Evolutionary conservation across 1,284 basidiomycete genomes (phyloP).

Genomic region (Leccinum pachyderme): DNA sequence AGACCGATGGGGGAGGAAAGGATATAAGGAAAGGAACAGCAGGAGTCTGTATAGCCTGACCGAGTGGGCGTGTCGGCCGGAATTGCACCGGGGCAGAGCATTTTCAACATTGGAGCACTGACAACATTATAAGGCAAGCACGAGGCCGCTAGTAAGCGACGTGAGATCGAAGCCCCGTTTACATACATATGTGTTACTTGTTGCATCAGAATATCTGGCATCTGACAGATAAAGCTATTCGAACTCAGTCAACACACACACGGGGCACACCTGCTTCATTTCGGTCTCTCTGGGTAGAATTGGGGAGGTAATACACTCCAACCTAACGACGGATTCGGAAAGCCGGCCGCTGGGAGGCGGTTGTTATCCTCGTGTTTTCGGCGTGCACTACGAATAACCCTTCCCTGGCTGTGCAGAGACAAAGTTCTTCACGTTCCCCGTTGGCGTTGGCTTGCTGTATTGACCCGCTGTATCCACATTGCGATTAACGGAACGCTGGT

Average conservation of each 20-base stretch:
- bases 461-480: background rate
- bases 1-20: conserved; percentile 7
- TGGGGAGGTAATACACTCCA: conserved; percentile 10
- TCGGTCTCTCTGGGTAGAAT: conserved; percentile 26
- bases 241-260: conserved; percentile 18
- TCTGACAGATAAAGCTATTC: conserved; percentile 16
- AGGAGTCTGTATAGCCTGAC: conserved; percentile 27
- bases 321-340: conserved; percentile 10
- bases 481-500: background rate
- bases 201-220: conserved; percentile 17
- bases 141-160: conserved; percentile 34
- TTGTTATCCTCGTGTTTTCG: conserved; percentile 28
- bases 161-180: conserved; percentile 27
- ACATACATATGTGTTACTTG: conserved; percentile 16
- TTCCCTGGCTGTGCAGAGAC: conserved; percentile 14
- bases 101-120: conserved; percentile 20
- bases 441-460: conserved; percentile 12
- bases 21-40: conserved; percentile 25
- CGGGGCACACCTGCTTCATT: conserved; percentile 22
- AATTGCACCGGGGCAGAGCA: conserved; percentile 21
- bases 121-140: conserved; percentile 34
- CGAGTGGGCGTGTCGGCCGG: conserved; percentile 31
- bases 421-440: conserved; percentile 17
- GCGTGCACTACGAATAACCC: background rate
- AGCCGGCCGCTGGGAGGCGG: conserved; percentile 7